Conservation (phyloP, 139 green algal species). For the Chlorella sp. region DNA sequence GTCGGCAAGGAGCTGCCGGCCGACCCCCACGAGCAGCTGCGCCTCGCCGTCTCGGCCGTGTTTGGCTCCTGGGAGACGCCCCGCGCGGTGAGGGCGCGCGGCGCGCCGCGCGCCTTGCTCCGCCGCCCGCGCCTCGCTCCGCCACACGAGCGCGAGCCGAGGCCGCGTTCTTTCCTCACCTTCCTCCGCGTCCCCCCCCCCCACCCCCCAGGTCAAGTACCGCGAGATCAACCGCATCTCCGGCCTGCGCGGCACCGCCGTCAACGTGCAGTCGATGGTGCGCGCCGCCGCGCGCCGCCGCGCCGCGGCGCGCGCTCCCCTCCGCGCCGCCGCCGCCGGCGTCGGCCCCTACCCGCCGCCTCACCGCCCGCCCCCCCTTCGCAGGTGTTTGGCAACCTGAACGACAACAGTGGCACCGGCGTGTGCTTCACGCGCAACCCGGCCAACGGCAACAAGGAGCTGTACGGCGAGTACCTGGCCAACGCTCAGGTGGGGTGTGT, state of each 20-base stretch:
- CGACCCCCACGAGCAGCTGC: conserved; percentile 79
- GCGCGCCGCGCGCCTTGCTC: too few species aligned
- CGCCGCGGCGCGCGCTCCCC: too few species aligned
- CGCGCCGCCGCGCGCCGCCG: too few species aligned
- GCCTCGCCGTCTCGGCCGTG: conserved; percentile 69
- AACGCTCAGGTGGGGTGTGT: too few species aligned
- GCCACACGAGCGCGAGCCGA: too few species aligned
- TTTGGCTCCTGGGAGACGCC: conserved; percentile 81
- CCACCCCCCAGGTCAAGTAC: too few species aligned
- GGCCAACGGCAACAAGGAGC: conserved; percentile 64
- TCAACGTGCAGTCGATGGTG: conserved; percentile 93
- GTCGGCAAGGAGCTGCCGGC: conserved; percentile 62
- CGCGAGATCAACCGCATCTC: conserved; percentile 86
- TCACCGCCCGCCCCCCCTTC: too few species aligned
- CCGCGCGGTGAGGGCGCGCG: conserved; percentile 80
- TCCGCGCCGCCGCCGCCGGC: too few species aligned
- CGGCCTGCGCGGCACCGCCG: conserved; percentile 83
- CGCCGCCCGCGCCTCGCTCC: too few species aligned
- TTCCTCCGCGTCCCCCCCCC: not conserved
- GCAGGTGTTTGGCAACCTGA: conserved; percentile 90
- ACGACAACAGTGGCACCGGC: conserved; percentile 72
- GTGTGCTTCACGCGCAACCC: conserved; percentile 90
- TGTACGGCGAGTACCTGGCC: conserved; percentile 90
- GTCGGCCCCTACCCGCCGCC: too few species aligned
- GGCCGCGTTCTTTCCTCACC: too few species aligned